Evolutionary conservation across 176 grass and related monocot species (phyloP), one percentile per base, ranked within the genome.

Genomic region (Alloteropsis semialata): DNA sequence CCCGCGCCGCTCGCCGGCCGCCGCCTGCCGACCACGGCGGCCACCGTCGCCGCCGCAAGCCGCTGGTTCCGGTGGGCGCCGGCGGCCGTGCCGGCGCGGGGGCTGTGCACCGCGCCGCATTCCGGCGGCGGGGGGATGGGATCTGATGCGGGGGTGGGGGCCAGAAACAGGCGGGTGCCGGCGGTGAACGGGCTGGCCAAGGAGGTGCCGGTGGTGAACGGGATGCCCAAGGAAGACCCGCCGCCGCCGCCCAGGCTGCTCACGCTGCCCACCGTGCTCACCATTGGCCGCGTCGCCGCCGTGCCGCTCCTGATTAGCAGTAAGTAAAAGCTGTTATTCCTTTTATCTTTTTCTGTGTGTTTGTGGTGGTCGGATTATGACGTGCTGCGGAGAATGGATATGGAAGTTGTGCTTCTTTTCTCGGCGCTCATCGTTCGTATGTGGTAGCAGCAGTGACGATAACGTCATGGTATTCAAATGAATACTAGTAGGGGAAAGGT

Each of bases 291-390:
- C 72, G 93, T 99, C 3, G 93, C 83, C 22, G 93, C 97, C 14
- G 97, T 99, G 78, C 97, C 97, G 13, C 70, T 99, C 57, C 91
- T 99, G 58, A 89, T 94, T 64, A 87, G 89, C 85, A 96, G 97
- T 99, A 77, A 81, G 97, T 77, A 43, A 13, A 59, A 53, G 16
- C 28, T 41, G 53, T 10, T 9, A 34, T 38, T 38, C 42, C 50
- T 61, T 38, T 41, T 59, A 69, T 5, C 13, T 38, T 27, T 37
- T 0, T 14, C 0, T 48, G 54, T 4, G 22, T 44, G 25, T 49
- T 65, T 25, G 2, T 33, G 58, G 1, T 22, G 57, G 4, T 61
- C 10, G 22, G 18, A 29, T 28, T 50, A n/a, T 43, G 5, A 55
- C n/a, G 25, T 48, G 28, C 3, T 36, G 17, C 25, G 5, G 28